Evolutionary conservation across 2,329 filamentous ascomycete species (phyloP), one percentile per base, ranked within the genome.

Genomic region (Apiospora pterosperma): DNA sequence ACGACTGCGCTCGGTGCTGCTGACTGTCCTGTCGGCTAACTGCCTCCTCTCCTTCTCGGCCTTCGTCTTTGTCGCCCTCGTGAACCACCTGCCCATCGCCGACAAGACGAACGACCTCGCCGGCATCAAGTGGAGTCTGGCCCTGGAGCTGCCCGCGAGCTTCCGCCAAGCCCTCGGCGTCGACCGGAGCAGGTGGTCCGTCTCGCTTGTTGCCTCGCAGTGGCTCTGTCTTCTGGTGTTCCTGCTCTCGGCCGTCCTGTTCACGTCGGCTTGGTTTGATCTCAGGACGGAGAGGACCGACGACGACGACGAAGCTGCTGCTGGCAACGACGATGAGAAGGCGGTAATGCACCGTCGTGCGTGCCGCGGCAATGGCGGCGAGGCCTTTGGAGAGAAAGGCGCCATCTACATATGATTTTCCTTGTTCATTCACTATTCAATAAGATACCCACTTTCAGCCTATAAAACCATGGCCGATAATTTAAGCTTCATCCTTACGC

Each of bases 21-120:
- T 61, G 14, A 21, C 59, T 23, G 59, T 61, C 6, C 59, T 61
- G 59, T 41, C 39, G 59, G 59, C 59, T 23, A 61, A 61, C 59
- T 61, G 59, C 36, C 36, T 61, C 21, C n/a, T 61, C 7, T 61
- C 59, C 36, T 41, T 61, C 19, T 61, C 59, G 14, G 59, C 59
- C 23, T 61, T 61, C 59, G n/a, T 41, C 36, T 31, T 41, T 4
- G 59, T 61, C 36, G 36, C 59, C 8, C 23, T 61, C 36, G 23
- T 61, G 21, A 61, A 61, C 12, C 28, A 38, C 16, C 36, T 61
- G 23, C 59, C 59, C 59, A n/a, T 39, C 59, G 59, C 36, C 59
- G 36, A 28, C 59, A 12, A n/a, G 36, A 23, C 36, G 6, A 25
- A 28, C 36, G 36, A 41, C 59, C 36, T 38, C 36, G 59, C 36